Base-by-base conservation (phyloP, 306 rosid genomes). In the Morella rubra region DNA sequence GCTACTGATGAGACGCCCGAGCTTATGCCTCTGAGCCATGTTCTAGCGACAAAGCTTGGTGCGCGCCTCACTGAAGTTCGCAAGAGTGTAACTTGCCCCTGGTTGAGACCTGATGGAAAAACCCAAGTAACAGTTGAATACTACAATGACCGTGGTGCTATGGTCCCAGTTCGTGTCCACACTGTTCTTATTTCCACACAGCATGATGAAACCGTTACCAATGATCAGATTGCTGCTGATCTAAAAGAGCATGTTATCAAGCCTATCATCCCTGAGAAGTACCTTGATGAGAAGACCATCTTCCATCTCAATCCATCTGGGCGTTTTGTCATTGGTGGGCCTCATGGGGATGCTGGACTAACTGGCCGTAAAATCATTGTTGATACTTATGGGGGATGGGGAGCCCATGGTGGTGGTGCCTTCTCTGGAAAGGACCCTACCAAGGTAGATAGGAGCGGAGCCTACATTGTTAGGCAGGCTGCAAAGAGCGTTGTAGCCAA, bases 361-460 rank as follows among this genome's bases (percentile, higher is more conserved):
- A 86, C 93, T 0, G 90, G 93, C 27, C 84, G 90, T 24, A 89
- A 89, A 54, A 86, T 89, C 84, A 89, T 88, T 61, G 44, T 88
- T 8, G 90, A 88, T 75, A 88, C 92, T 24, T 88, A 88, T 47
- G 92, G 92, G 32, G 92, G 92, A 69, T 88, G 92, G 92, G 92
- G 90, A 71, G 92, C 92, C 7, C 92, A 88, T 71, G 92, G 92
- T n/a, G 92, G 92, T 16, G 92, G 90, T 58, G 92, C 92, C 20
- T 89, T 89, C 84, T 89, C 90, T 16, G 87, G 90, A 69, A 89
- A 89, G 81, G 92, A 88, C 55, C 90, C 90, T 1, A 84, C 92
- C 61, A 89, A 86, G 81, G 92, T 86, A 1, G 92, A 89, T n/a
- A 80, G 92, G 79, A 86, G 93, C 27, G 90, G 89, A 44, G 90